These are phyloP conservation scores for Amanita subjunquillea DNA, from an alignment of 768 basidiomycete species.

Conservation along the genomic window DNA sequence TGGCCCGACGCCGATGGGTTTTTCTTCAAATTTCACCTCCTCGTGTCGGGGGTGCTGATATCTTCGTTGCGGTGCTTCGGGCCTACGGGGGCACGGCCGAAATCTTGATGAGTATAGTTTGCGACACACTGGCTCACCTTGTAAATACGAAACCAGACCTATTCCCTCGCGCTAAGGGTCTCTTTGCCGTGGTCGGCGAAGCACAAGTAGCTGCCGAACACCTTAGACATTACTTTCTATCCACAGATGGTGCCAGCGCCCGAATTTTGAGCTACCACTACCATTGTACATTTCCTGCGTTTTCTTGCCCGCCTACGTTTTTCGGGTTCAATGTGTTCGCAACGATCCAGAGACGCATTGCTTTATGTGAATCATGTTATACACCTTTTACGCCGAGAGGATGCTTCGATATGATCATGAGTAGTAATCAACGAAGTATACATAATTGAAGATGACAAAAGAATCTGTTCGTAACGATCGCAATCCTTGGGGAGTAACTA, in stretches of 20 bases:
- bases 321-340: too few relatives aligned
- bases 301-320: too few relatives aligned
- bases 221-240: background rate
- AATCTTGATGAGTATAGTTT: background rate
- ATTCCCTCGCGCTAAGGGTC: background rate
- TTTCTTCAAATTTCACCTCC: constrained; percentile 8
- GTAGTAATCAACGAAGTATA: too few relatives aligned
- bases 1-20: constrained; percentile 5
- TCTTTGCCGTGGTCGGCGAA: background rate
- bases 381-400: too few relatives aligned
- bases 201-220: background rate
- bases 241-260: background rate
- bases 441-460: too few relatives aligned
- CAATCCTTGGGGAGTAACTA: too few relatives aligned
- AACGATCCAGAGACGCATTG: too few relatives aligned
- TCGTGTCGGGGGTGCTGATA: background rate
- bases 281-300: too few relatives aligned
- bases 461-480: too few relatives aligned
- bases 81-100: background rate
- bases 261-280: background rate
- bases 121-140: background rate
- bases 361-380: too few relatives aligned
- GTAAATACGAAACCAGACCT: background rate
- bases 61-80: background rate
- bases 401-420: too few relatives aligned